Evolutionary conservation across 2,329 filamentous ascomycete genomes (phyloP), one percentile per base, ranked within the genome.

Genomic region (Neoarthrinium moseri): DNA sequence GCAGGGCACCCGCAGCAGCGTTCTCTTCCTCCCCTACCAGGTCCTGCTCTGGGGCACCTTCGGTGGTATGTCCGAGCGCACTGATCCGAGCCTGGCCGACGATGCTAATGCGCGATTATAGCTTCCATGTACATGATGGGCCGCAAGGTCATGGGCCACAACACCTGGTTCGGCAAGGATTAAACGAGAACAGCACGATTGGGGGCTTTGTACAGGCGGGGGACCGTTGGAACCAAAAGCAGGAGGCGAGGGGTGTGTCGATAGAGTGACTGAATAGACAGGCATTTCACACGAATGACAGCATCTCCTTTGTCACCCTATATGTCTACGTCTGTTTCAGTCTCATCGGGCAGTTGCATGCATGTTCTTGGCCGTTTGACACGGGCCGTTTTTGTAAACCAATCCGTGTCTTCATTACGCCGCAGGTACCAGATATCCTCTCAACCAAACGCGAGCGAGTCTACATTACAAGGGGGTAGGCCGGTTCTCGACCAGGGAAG

Each of bases 141-240:
- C 66, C 86, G 88, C 65, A 83, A 87, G 74, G 72, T 87, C 54
- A 65, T 84, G 52, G 88, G 88, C 61, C 81, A 91, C 78, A 91
- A 90, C 80, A 89, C 84, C 51, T 91, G 84, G 83, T 88, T 82
- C 60, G 71, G 76, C 63, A 76, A 80, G 68, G 62, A 71, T 55
- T 82, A 77, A 63, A 56, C 41, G 15, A 29, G 26, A 29, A 29
- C 8, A 29, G 8, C n/a, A n/a, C 26, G n/a, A 29, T 29, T 29
- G 22, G 46, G 30, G 33, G 41, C 43, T 50, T 43, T 45, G 45
- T 36, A 50, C 46, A 46, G 46, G 42, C 43, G 45, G n/a, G n/a
- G n/a, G 8, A 29, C 26, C n/a, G 26, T 29, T n/a, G 26, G 26
- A n/a, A n/a, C n/a, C n/a, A n/a, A 34, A 43, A 34, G 46, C 36